phyloP scores from a whole-genome alignment of 345 rosid genomes.

The Arabis alpina region DNA sequence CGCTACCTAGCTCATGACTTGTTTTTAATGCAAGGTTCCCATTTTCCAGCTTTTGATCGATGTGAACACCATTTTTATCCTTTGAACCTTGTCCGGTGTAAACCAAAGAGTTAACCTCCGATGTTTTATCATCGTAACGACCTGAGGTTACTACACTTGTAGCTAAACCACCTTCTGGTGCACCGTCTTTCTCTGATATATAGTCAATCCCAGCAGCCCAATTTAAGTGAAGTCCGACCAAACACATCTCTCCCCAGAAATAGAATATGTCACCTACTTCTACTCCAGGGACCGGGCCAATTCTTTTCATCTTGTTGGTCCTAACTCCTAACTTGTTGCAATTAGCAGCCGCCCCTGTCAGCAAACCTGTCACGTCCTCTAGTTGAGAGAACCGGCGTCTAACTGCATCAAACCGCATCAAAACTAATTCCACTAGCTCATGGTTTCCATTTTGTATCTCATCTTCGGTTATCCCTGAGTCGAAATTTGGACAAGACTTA shows the following conservation, averaged over 20 bases:
- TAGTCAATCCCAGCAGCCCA: conserved; percentile 67
- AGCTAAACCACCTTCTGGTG: conserved; percentile 41
- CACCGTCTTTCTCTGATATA: conserved; percentile 34
- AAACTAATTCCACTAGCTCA: conserved; percentile 45
- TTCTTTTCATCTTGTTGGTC: conserved; percentile 58
- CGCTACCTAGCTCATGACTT: conserved; percentile 51
- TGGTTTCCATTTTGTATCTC: conserved; percentile 49
- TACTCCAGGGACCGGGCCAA: conserved; percentile 63
- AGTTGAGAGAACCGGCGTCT: conserved; percentile 54
- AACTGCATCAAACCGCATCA: conserved; percentile 46
- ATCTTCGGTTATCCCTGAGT: conserved; percentile 32
- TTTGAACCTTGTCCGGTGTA: conserved; percentile 68
- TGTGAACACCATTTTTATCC: conserved; percentile 23
- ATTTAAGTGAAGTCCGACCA: conserved; percentile 60
- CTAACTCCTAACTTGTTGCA: conserved; percentile 52
- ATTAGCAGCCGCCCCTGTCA: conserved; percentile 29
- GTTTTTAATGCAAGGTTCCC: conserved; percentile 67
- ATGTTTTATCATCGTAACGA: conserved; percentile 55
- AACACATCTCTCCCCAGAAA: conserved; percentile 59
- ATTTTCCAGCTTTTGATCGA: conserved; percentile 61
- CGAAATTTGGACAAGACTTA: background rate
- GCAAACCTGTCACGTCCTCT: conserved; percentile 39
- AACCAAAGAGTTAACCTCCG: conserved; percentile 49
- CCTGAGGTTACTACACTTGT: conserved; percentile 69
- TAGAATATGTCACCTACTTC: conserved; percentile 68